These are phyloP conservation scores for Phaeosphaeriaceae sp. DNA, from an alignment of 2,329 filamentous ascomycete species.

Conservation along the genomic window DNA sequence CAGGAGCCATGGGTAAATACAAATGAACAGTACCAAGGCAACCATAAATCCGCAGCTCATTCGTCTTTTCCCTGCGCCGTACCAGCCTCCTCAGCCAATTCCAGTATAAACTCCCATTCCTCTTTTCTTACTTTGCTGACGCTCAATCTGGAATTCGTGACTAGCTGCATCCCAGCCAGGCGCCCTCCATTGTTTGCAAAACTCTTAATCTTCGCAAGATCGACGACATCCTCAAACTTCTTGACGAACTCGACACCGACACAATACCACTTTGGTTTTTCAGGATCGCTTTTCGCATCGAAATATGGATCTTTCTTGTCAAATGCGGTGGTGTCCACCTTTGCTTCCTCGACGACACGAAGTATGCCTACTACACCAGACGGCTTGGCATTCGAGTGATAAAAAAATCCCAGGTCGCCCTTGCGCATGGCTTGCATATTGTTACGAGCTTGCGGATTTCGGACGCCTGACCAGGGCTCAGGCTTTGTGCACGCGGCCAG, in stretches of 20 bases:
- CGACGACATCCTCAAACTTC: constrained; percentile 77
- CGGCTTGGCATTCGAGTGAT: constrained; percentile 91
- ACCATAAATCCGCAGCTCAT: neutral
- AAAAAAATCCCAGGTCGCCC: constrained; percentile 94
- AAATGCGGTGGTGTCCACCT: constrained; percentile 78
- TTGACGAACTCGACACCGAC: constrained; percentile 87
- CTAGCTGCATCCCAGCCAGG: constrained; percentile 79
- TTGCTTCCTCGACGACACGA: constrained; percentile 86
- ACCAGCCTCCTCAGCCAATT: constrained; percentile 50
- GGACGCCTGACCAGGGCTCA: constrained; percentile 84
- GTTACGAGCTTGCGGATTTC: constrained; percentile 72
- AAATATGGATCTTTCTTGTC: constrained; percentile 80
- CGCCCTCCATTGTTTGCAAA: constrained; percentile 62
- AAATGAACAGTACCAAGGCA: neutral
- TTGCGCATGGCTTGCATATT: constrained; percentile 90
- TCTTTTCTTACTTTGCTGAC: constrained; percentile 71
- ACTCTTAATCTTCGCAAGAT: constrained; percentile 73
- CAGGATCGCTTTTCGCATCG: constrained; percentile 74
- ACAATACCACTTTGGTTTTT: constrained; percentile 81
- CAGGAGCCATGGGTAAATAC: neutral
- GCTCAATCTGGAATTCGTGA: constrained; percentile 82
- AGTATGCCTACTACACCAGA: constrained; percentile 88
- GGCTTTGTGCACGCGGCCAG: constrained; percentile 74
- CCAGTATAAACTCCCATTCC: constrained; percentile 71
- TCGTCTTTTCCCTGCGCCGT: neutral